These are phyloP conservation scores for Paramecium bursaria DNA, from an alignment of 73 alveolate genomes.

Conservation along the genomic window DNA sequence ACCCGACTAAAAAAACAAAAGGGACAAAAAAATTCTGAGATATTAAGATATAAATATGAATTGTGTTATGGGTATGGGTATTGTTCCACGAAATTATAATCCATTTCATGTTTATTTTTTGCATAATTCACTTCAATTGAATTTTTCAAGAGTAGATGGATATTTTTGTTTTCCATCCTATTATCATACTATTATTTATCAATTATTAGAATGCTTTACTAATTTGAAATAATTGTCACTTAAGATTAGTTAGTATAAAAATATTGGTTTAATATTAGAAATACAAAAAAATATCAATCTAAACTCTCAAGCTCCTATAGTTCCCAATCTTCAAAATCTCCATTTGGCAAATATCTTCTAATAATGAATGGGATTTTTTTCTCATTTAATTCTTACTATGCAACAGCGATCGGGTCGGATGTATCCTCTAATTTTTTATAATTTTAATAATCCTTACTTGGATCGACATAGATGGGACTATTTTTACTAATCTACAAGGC, in stretches of 20 bases:
- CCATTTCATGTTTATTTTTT: no score
- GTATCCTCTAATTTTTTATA: constrained; percentile 51
- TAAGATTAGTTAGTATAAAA: no score
- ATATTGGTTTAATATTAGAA: no score
- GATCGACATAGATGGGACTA: constrained; percentile 69
- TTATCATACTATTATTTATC: no score
- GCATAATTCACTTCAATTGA: no score
- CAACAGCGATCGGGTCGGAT: constrained; percentile 93
- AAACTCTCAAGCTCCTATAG: constrained; percentile 62
- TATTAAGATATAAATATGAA: no score
- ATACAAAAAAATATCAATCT: constrained; percentile 67
- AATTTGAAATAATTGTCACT: no score
- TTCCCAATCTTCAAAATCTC: constrained; percentile 96
- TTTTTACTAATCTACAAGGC: constrained; percentile 90
- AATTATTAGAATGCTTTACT: no score
- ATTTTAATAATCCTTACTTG: constrained; percentile 45
- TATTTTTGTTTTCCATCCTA: no score
- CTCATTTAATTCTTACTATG: constrained; percentile 94
- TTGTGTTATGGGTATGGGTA: no score
- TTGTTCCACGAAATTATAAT: no score
- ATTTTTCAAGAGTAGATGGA: no score
- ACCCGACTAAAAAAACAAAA: not conserved
- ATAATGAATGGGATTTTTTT: constrained; percentile 94
- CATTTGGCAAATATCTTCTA: constrained; percentile 97
- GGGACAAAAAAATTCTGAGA: constrained; percentile 20